phyloP scores from a whole-genome alignment of 192 early-diverging fungal species.

The Linnemannia hyalina region DNA sequence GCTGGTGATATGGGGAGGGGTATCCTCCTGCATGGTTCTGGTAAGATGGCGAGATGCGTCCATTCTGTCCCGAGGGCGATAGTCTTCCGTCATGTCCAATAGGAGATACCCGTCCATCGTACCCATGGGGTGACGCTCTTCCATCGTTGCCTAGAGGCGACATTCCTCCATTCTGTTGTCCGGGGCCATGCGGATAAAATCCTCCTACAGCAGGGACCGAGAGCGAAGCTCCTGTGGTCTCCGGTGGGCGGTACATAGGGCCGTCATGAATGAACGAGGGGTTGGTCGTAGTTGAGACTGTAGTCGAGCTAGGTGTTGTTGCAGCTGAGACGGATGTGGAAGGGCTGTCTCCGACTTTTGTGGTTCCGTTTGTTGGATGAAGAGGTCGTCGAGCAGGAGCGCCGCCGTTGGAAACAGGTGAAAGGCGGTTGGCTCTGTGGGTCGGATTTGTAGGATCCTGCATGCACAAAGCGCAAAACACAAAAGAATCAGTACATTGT shows the following conservation, averaged over 20 bases:
- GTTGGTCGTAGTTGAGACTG: neutral
- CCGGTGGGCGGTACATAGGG: conserved; percentile 18
- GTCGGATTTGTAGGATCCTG: conserved; percentile 34
- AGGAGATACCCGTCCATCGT: conserved; percentile 1
- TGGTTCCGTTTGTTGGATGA: conserved; percentile 6
- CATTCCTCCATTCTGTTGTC: neutral
- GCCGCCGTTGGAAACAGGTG: neutral
- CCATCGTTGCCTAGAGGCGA: conserved; percentile 12
- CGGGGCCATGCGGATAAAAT: neutral
- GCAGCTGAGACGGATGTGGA: neutral
- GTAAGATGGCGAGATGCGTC: conserved; percentile 31
- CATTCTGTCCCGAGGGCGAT: conserved; percentile 1
- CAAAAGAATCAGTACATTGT: neutral
- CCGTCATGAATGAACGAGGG: neutral
- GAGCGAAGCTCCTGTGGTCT: conserved; percentile 2
- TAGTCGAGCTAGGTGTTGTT: neutral
- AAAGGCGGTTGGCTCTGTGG: conserved; percentile 19
- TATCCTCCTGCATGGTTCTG: conserved; percentile 15
- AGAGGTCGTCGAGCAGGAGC: conserved; percentile 23
- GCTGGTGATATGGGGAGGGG: neutral
- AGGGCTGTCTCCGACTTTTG: neutral
- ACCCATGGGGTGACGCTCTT: neutral
- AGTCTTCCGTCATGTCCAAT: neutral
- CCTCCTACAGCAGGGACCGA: conserved; percentile 10
- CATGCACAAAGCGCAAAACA: neutral